phyloP scores from a whole-genome alignment of 23 red algal genomes.

The Gracilaria domingensis region DNA sequence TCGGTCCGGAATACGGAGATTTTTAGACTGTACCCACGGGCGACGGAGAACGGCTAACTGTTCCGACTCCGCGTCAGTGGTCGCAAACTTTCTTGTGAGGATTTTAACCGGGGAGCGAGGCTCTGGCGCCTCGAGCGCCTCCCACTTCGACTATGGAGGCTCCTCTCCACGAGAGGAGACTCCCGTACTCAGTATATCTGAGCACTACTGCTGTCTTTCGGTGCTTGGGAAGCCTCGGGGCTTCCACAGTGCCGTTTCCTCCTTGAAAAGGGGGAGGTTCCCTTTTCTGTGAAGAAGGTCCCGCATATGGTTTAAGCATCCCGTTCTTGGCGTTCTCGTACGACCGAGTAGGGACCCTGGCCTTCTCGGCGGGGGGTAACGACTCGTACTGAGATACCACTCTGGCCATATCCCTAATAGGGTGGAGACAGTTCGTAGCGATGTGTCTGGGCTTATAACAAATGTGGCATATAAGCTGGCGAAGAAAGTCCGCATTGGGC shows the following conservation, averaged over 20 bases:
- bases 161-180: background rate
- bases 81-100: background rate
- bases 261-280: too few relatives aligned
- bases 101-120: constrained; percentile 5
- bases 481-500: background rate
- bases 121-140: background rate
- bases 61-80: background rate
- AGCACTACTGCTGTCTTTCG: background rate
- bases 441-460: background rate
- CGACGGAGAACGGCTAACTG: background rate
- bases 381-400: background rate
- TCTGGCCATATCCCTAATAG: background rate
- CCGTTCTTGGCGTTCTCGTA: background rate
- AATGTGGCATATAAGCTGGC: background rate
- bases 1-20: background rate
- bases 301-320: too few relatives aligned
- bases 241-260: too few relatives aligned
- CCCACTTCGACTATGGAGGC: background rate
- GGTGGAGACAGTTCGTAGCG: background rate
- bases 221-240: too few relatives aligned
- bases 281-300: too few relatives aligned
- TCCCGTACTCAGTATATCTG: background rate
- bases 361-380: background rate
- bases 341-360: background rate
- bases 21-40: background rate